These are phyloP conservation scores for Hypoxylon sp. DNA, from an alignment of 2,329 filamentous ascomycete genomes.

Conservation along the genomic window DNA sequence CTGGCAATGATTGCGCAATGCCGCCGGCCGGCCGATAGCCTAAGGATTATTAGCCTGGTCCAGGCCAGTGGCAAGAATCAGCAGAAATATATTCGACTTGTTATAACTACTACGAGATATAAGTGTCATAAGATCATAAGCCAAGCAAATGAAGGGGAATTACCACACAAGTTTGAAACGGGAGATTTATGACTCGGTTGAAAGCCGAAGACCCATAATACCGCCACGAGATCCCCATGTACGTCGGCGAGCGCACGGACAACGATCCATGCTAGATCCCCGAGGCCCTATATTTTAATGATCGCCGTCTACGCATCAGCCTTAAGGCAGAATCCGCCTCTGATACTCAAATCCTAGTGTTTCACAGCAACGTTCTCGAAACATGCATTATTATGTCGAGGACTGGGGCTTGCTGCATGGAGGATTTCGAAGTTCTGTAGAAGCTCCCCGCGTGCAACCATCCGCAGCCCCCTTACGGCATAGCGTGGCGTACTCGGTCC, in stretches of 20 bases:
- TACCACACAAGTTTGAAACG: conserved; percentile 12
- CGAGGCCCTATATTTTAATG: conserved; percentile 35
- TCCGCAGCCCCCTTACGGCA: conserved; percentile 21
- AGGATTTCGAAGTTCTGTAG: conserved; percentile 36
- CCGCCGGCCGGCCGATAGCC: conserved; percentile 7
- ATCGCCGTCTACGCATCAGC: conserved; percentile 42
- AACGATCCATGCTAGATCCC: conserved; percentile 42
- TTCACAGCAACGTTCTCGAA: conserved; percentile 45
- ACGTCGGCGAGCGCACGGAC: conserved; percentile 44
- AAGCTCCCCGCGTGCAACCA: conserved; percentile 38
- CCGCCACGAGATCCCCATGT: conserved; percentile 29
- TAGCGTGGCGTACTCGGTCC: conserved; percentile 33
- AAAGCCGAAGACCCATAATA: conserved; percentile 36
- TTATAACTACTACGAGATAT: background rate
- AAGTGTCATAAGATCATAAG: conserved; percentile 10
- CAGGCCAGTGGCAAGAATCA: background rate
- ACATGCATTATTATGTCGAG: conserved; percentile 29
- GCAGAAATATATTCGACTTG: background rate
- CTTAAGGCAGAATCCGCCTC: conserved; percentile 28
- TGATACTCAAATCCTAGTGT: conserved; percentile 28
- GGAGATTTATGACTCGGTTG: conserved; percentile 26
- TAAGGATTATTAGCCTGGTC: background rate
- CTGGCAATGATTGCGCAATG: conserved; percentile 17
- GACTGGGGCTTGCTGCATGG: conserved; percentile 17
- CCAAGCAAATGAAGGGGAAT: conserved; percentile 8